These are phyloP conservation scores for Cyamopsis tetragonoloba DNA, from an alignment of 306 rosid species.

Conservation along the genomic window DNA sequence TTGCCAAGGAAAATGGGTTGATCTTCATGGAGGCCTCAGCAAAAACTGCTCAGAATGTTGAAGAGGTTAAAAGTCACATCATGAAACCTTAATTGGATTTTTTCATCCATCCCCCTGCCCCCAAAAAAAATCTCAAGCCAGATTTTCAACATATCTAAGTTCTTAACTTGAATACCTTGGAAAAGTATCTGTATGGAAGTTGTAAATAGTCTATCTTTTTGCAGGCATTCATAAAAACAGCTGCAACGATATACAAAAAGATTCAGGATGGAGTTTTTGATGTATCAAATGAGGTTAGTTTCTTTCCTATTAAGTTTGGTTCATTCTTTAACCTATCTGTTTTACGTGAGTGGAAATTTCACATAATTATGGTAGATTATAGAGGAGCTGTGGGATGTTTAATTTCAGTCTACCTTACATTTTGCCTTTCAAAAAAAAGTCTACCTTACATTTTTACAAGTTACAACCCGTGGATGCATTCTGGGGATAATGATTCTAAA, in stretches of 20 bases:
- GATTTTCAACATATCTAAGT: background rate
- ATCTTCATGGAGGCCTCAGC: conserved; percentile 99
- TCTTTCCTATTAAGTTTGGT: background rate
- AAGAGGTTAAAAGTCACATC: conserved; percentile 60
- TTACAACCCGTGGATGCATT: conserved; percentile 6
- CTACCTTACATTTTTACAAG: background rate
- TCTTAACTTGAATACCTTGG: conserved; percentile 15
- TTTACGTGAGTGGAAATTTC: conserved; percentile 10
- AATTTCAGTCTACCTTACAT: background rate
- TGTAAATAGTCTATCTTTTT: background rate
- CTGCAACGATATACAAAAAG: conserved; percentile 89
- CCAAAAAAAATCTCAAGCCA: background rate
- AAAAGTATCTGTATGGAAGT: conserved; percentile 4
- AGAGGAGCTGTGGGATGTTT: background rate
- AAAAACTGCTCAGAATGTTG: conserved; percentile 96
- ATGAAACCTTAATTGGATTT: background rate
- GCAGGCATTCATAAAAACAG: conserved; percentile 95
- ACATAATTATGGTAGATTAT: background rate
- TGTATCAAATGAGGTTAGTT: conserved; percentile 91
- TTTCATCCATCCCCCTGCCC: background rate
- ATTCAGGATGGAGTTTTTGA: conserved; percentile 96
- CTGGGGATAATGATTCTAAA: conserved; percentile 4
- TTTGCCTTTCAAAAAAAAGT: too few species aligned
- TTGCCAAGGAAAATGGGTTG: conserved; percentile 95
- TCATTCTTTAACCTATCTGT: background rate